Evolutionary conservation across 2,329 filamentous ascomycete species (phyloP), one percentile per base, ranked within the genome.

Genomic region (Plenodomus tracheiphilus): DNA sequence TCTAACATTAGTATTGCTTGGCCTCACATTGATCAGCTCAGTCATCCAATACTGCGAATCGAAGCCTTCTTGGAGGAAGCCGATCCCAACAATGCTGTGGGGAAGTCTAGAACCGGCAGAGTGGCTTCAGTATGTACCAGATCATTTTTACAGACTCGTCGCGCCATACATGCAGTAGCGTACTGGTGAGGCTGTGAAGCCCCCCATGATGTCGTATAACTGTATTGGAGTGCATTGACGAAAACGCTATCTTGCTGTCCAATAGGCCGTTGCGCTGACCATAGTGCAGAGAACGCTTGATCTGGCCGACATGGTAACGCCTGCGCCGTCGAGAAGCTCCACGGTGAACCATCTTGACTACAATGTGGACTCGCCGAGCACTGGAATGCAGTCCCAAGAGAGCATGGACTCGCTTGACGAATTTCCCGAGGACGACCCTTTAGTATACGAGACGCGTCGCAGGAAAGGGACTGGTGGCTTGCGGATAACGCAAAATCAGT

Each of bases 51-150:
- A 15, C 50, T 70, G 10, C 61, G 67, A 4, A 43, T 70, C 16
- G 67, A 70, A 39, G 65, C 67, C 20, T 70, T 68, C 34, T 48
- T 70, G 10, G 65, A 70, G 41, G 65, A 70, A 48, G 59, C 54
- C 32, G 47, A 47, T 20, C 52, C 43, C 13, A 41, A 34, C 10
- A 58, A 45, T 41, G 34, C 28, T 25, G 37, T 40, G n/a, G 49
- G 38, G 41, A 42, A 42, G 22, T 32, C 28, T 32, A 58, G 51
- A 34, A 62, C 66, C 16, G 57, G 64, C 32, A 58, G 49, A 35
- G 52, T 69, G 30, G 63, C 63, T 28, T 68, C 66, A 53, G 65
- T 68, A 53, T 34, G 65, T 61, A 17, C 18, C 13, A 17, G 9
- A 25, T 25, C 22, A 25, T 25, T 16, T 37, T 25, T 36, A 21